Evolutionary conservation across 306 rosid species (phyloP).

Genomic region (Cicer pinnatifidum): DNA sequence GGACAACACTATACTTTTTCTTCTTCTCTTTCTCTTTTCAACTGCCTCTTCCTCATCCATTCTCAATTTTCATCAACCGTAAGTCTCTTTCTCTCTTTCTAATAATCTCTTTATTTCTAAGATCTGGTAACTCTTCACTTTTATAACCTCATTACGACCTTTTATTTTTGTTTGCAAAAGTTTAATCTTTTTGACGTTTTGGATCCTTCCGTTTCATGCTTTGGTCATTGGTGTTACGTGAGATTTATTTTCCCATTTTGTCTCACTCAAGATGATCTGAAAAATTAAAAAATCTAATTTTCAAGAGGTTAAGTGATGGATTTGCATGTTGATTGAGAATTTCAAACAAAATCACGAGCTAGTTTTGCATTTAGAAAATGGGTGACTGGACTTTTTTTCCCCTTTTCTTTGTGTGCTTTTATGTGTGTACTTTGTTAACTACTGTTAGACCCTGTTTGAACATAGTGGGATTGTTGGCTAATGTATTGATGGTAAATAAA

Average conservation of each 20-base stretch:
- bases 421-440: no score
- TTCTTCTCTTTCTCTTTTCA: conserved; percentile 51
- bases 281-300: neutral
- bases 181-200: conserved; percentile 10
- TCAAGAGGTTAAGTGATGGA: neutral
- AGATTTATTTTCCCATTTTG: conserved; percentile 30
- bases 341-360: conserved; percentile 3
- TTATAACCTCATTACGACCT: neutral
- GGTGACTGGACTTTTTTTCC: no score
- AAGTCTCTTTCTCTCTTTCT: conserved; percentile 27
- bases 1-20: conserved; percentile 45
- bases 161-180: conserved; percentile 13
- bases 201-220: conserved; percentile 25
- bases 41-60: conserved; percentile 52
- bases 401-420: neutral
- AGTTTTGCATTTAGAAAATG: neutral
- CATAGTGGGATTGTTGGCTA: conserved; percentile 9
- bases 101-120: conserved; percentile 2
- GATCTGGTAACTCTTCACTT: conserved; percentile 31
- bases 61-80: conserved; percentile 68
- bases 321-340: conserved; percentile 3
- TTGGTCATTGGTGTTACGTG: conserved; percentile 32
- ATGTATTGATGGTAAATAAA: neutral
- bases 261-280: neutral
- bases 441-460: conserved; percentile 2